These are phyloP conservation scores for Artemisia argyi DNA, from an alignment of 129 eudicot genomes.

Conservation along the genomic window DNA sequence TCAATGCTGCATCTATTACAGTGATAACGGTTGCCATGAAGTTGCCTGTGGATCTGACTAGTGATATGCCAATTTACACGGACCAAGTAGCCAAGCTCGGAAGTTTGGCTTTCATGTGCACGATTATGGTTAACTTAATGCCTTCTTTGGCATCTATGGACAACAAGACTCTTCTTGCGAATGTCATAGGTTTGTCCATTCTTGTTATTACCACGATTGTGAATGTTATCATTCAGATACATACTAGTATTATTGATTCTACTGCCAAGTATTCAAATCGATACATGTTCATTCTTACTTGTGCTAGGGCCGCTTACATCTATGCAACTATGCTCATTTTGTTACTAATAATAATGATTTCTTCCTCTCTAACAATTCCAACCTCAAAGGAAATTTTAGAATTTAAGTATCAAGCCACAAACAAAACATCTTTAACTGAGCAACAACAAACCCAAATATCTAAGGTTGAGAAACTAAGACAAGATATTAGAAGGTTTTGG, in stretches of 20 bases:
- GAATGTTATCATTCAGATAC: constrained; percentile 28
- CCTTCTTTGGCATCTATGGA: constrained; percentile 40
- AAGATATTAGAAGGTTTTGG: constrained; percentile 6
- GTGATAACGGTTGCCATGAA: constrained; percentile 39
- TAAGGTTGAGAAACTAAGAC: constrained; percentile 7
- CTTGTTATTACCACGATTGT: constrained; percentile 31
- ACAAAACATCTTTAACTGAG: not conserved
- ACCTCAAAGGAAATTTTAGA: constrained; percentile 30
- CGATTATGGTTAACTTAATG: constrained; percentile 38
- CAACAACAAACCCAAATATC: not conserved
- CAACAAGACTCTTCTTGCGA: constrained; percentile 22
- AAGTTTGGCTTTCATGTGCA: constrained; percentile 32
- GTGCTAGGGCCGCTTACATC: not conserved
- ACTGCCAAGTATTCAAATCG: too few species aligned
- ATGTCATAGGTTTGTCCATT: constrained; percentile 35
- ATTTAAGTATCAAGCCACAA: constrained; percentile 21
- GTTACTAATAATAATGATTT: constrained; percentile 15
- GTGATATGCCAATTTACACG: not conserved
- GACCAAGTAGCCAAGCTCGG: constrained; percentile 29
- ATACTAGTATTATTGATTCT: constrained; percentile 19
- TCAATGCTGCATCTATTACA: constrained; percentile 46
- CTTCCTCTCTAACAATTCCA: constrained; percentile 31
- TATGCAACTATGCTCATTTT: not conserved
- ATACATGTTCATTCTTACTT: too few species aligned
- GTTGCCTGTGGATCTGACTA: constrained; percentile 40